Percentiles rank a stretch among this genome's conserved stretches.
Evolutionary conservation across 495 filamentous ascomycete species (phyloP).

Genomic region (Wilcoxina mikolae): DNA sequence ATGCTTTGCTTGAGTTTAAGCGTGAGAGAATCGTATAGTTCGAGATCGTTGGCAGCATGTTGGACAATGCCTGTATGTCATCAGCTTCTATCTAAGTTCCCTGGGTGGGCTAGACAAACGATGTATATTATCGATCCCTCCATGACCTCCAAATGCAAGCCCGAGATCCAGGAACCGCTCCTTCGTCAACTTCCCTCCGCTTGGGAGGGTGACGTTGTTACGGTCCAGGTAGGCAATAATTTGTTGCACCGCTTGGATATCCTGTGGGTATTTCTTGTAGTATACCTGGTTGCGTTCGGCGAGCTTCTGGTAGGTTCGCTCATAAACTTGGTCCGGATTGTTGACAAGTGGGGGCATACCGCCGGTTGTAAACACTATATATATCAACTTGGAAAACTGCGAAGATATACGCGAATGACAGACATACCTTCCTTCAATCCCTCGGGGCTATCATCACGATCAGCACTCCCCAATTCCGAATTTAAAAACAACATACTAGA

Average conservation of each 20-base stretch:
- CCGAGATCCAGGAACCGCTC: slow-evolving; percentile 61
- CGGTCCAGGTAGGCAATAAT: slow-evolving; percentile 48
- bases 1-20: slow-evolving; percentile 51
- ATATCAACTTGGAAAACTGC: neutral
- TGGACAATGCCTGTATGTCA: slow-evolving; percentile 46
- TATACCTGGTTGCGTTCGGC: slow-evolving; percentile 53
- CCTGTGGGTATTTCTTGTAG: slow-evolving; percentile 74
- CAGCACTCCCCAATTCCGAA: neutral
- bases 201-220: slow-evolving; percentile 44
- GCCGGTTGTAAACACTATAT: slow-evolving; percentile 55
- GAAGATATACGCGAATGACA: neutral
- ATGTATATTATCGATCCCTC: slow-evolving; percentile 55
- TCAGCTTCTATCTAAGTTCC: slow-evolving; percentile 1
- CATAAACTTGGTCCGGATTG: slow-evolving; percentile 61
- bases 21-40: slow-evolving; percentile 56
- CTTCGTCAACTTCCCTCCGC: slow-evolving; percentile 53
- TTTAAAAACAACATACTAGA: slow-evolving; percentile 37
- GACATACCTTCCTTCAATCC: slow-evolving; percentile 49
- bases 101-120: slow-evolving; percentile 27
- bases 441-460: slow-evolving; percentile 39
- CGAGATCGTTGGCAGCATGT: slow-evolving; percentile 51
- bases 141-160: slow-evolving; percentile 49
- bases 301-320: slow-evolving; percentile 52
- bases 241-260: slow-evolving; percentile 52
- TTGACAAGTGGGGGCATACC: slow-evolving; percentile 64